Evolutionary conservation across 1,139 yeast species (phyloP).

Genomic region (Suhomyces bolitotheri): DNA sequence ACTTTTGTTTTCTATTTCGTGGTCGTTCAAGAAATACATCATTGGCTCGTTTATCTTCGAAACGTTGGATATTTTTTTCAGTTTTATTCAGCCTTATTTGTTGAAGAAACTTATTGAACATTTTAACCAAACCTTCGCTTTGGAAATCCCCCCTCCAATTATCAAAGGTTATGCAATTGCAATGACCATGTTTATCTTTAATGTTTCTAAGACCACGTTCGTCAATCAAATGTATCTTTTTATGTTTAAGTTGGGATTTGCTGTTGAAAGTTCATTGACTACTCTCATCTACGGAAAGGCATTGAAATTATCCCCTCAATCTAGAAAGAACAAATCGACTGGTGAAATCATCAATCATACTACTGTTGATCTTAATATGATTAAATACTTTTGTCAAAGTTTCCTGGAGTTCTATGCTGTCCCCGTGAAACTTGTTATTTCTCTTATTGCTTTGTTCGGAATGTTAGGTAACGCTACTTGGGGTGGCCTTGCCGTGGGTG

Average conservation of each 20-base stretch:
- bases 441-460: conserved; percentile 24
- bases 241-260: conserved; percentile 19
- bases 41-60: conserved; percentile 13
- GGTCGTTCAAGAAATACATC: conserved; percentile 15
- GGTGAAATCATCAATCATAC: conserved; percentile 34
- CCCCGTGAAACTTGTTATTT: conserved; percentile 24
- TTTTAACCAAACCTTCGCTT: conserved; percentile 15
- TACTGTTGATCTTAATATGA: conserved; percentile 24
- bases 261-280: conserved; percentile 25
- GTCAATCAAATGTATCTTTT: conserved; percentile 23
- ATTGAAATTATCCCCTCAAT: conserved; percentile 27
- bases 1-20: conserved; percentile 18
- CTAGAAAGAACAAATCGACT: conserved; percentile 27
- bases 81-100: conserved; percentile 25
- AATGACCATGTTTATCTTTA: conserved; percentile 19
- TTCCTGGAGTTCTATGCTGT: conserved; percentile 23
- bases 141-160: conserved; percentile 21
- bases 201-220: conserved; percentile 19
- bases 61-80: conserved; percentile 15
- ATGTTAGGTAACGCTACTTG: conserved; percentile 28
- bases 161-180: conserved; percentile 26
- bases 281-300: conserved; percentile 28
- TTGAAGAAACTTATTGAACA: conserved; percentile 24
- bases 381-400: conserved; percentile 20
- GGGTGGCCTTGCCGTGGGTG: conserved; percentile 27